Evolutionary conservation across 139 green algal genomes (phyloP), one percentile per base, ranked within the genome.

Genomic region (Parachlorella kessleri): DNA sequence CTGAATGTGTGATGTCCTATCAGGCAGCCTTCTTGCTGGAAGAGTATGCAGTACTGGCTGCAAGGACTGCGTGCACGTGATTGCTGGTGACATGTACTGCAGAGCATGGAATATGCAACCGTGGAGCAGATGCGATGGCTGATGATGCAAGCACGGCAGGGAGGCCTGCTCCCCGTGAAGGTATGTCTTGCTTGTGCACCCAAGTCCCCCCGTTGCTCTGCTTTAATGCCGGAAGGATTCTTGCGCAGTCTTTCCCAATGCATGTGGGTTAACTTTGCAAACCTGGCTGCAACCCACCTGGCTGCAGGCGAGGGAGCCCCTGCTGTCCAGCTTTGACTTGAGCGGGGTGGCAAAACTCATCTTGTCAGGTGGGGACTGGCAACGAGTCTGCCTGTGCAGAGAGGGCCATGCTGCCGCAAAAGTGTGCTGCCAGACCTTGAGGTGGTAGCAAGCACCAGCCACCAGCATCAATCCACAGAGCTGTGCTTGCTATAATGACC

Each of bases 281-380:
- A 28, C 48, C 48, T 28, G 14, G 48, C 48, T 18, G 14, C 21
- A 18, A 28, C 48, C 48, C 48, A 14, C 48, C 48, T 59, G 48
- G 48, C 48, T 59, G 48, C 48, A 59, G 14, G 14, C 48, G 14
- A 28, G 14, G 14, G 14, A 28, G 14, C 21, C 48, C 14, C 48
- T 59, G 48, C 48, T 78, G 73, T 24, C 41, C 48, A 26, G 76
- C 39, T 21, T 91, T 89, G 37, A 95, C 73, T 65, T 96, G 82
- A 7, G 87, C 6, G 69, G 94, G 6, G 33, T 93, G 39, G 72
- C 80, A 73, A 59, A 90, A 40, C 41, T 84, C 10, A 73, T 82
- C 55, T 23, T n/a, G 3, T 37, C 70, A n/a, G 83, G 69, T n/a
- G 36, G 26, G 30, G 59, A 18, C 21, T 59, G 21, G 14, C 48